These are phyloP conservation scores for Populus tremula DNA, from an alignment of 345 rosid genomes.

Conservation along the genomic window DNA sequence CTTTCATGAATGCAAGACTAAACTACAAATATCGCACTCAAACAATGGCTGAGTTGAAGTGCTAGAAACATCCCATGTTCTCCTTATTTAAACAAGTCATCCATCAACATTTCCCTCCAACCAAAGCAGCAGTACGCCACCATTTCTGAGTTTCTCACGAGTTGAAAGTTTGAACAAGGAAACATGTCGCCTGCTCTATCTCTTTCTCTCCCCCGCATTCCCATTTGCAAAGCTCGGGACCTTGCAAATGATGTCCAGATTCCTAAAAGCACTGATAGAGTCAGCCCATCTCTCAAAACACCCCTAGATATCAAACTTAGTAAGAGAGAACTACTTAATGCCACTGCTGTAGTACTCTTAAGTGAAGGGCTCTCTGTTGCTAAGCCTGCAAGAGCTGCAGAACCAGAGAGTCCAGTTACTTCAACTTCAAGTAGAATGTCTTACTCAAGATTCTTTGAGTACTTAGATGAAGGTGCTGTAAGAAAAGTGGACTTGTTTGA, in stretches of 20 bases:
- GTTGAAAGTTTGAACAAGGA: neutral
- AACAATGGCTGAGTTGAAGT: no score
- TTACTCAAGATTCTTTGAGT: slow-evolving; percentile 57
- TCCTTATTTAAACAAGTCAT: no score
- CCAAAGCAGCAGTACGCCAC: no score
- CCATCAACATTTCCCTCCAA: no score
- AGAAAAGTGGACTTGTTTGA: slow-evolving; percentile 71
- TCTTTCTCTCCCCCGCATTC: slow-evolving; percentile 31
- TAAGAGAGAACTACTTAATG: slow-evolving; percentile 44
- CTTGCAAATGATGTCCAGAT: slow-evolving; percentile 26
- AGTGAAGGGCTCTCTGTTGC: slow-evolving; percentile 21
- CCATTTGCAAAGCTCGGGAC: slow-evolving; percentile 43
- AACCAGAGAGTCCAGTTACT: slow-evolving; percentile 51
- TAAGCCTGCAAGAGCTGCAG: slow-evolving; percentile 48
- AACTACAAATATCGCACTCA: no score
- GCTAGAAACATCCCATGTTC: no score
- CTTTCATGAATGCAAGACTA: no score
- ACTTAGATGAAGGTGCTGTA: slow-evolving; percentile 53
- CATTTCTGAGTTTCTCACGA: no score
- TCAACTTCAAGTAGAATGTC: slow-evolving; percentile 54
- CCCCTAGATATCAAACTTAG: slow-evolving; percentile 23
- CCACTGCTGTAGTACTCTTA: slow-evolving; percentile 34
- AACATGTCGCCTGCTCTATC: slow-evolving; percentile 48
- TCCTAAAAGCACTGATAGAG: slow-evolving; percentile 26
- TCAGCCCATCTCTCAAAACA: slow-evolving; percentile 27